Conservation (phyloP, 2,329 filamentous ascomycete genomes). For the Zymoseptoria passerinii region DNA sequence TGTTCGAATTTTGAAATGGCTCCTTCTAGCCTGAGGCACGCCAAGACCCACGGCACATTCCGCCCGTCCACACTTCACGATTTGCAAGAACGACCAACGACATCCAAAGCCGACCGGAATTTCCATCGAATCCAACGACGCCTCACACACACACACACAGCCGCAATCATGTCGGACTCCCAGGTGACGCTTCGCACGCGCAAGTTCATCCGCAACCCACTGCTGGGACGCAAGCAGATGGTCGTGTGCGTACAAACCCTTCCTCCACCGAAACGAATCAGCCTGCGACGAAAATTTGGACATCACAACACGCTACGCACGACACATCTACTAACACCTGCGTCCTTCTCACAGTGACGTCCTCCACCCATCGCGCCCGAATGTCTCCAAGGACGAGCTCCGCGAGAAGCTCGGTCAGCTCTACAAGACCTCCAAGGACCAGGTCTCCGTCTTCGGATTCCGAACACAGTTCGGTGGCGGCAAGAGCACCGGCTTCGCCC, state of each 20-base stretch:
- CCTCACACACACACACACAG: slow-evolving; percentile 6
- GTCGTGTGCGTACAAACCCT: slow-evolving; percentile 60
- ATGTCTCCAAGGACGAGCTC: slow-evolving; percentile 99
- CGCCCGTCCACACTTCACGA: neutral
- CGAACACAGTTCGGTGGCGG: slow-evolving; percentile 98
- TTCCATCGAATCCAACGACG: slow-evolving; percentile 6
- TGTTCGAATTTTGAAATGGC: neutral
- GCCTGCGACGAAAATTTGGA: slow-evolving; percentile 1
- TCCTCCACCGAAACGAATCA: slow-evolving; percentile 1
- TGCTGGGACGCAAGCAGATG: slow-evolving; percentile 98
- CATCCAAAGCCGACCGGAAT: slow-evolving; percentile 11
- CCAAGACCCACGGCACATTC: slow-evolving; percentile 1
- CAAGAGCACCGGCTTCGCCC: slow-evolving; percentile 98
- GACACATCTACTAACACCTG: slow-evolving; percentile 14
- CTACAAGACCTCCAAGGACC: slow-evolving; percentile 98
- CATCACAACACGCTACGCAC: slow-evolving; percentile 1
- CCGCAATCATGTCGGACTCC: slow-evolving; percentile 71
- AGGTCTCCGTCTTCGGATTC: slow-evolving; percentile 96
- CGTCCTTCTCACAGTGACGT: slow-evolving; percentile 64
- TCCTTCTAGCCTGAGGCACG: slow-evolving; percentile 1
- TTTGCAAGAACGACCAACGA: slow-evolving; percentile 1
- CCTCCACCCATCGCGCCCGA: slow-evolving; percentile 96
- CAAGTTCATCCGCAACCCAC: slow-evolving; percentile 99
- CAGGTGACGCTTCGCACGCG: slow-evolving; percentile 67
- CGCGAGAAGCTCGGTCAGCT: slow-evolving; percentile 86